Conservation (phyloP, 805 yeast genomes). For the Wickerhamomyces queroliae region DNA sequence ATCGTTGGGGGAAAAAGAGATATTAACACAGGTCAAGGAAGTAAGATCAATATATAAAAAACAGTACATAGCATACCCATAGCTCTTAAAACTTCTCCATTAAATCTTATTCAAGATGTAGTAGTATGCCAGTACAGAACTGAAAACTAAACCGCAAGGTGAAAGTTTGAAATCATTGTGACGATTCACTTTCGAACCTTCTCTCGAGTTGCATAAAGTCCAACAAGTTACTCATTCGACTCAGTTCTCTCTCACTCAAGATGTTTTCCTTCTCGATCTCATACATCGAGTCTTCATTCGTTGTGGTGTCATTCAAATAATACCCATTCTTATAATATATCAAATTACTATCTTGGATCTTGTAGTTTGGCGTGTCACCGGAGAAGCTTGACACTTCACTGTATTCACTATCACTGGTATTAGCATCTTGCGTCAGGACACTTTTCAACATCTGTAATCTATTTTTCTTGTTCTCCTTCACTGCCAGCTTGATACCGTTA, state of each 20-base stretch:
- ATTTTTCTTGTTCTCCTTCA: conserved; percentile 18
- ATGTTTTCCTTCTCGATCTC: conserved; percentile 17
- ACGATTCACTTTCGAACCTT: conserved; percentile 6
- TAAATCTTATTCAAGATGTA: not conserved
- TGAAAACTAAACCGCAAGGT: not conserved
- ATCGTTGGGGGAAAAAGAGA: no score
- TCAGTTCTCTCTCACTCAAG: conserved; percentile 16
- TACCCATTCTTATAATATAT: conserved; percentile 22
- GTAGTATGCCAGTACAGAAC: not conserved
- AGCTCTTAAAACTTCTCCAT: no score
- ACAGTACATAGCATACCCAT: no score
- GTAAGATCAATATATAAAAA: no score
- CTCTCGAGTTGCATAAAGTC: conserved; percentile 20
- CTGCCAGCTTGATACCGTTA: conserved; percentile 21
- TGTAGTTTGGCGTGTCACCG: conserved; percentile 22
- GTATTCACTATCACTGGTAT: conserved; percentile 19
- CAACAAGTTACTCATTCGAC: conserved; percentile 13
- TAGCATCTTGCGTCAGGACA: conserved; percentile 4
- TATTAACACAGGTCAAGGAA: no score
- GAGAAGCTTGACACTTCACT: conserved; percentile 21
- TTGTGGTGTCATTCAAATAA: conserved; percentile 16
- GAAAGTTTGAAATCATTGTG: not conserved
- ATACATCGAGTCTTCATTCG: conserved; percentile 17
- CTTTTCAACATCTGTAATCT: conserved; percentile 16
- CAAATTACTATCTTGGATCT: conserved; percentile 12